Percentiles rank a stretch among this genome's conserved stretches.
Conservation (phyloP, 768 basidiomycete species). For the Albatrellus ellisii region DNA sequence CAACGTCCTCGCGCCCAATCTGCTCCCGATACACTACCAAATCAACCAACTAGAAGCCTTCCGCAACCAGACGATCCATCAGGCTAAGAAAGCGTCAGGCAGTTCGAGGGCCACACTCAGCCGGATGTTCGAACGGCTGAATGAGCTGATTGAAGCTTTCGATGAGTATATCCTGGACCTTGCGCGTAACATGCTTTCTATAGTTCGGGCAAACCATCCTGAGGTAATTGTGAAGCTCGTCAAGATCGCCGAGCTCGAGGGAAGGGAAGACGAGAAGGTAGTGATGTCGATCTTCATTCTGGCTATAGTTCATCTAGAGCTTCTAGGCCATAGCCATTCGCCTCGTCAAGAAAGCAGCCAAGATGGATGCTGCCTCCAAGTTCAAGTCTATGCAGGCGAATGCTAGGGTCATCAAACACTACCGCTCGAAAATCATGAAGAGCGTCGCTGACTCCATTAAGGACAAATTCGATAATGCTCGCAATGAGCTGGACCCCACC, state of each 20-base stretch:
- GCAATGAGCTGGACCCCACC: constrained; percentile 48
- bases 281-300: constrained; percentile 5
- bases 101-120: constrained; percentile 54
- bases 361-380: constrained; percentile 84
- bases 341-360: constrained; percentile 88
- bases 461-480: constrained; percentile 51
- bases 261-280: constrained; percentile 90
- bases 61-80: constrained; percentile 88
- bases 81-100: constrained; percentile 73
- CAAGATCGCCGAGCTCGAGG: constrained; percentile 92
- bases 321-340: constrained; percentile 81
- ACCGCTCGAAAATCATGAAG: constrained; percentile 79
- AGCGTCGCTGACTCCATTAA: constrained; percentile 69
- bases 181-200: constrained; percentile 61
- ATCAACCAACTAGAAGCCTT: constrained; percentile 89
- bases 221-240: constrained; percentile 85
- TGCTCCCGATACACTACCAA: constrained; percentile 84
- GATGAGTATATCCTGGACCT: constrained; percentile 75
- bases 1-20: constrained; percentile 75
- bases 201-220: constrained; percentile 66
- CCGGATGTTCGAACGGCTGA: constrained; percentile 78
- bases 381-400: constrained; percentile 91
- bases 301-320: background rate
- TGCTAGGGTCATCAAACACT: constrained; percentile 89
- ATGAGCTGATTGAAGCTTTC: constrained; percentile 68